A percentile compares a stretch with the other conserved stretches of the same genome.
Evolutionary conservation across 768 basidiomycete species (phyloP).

Genomic region (Roridomyces roridus): DNA sequence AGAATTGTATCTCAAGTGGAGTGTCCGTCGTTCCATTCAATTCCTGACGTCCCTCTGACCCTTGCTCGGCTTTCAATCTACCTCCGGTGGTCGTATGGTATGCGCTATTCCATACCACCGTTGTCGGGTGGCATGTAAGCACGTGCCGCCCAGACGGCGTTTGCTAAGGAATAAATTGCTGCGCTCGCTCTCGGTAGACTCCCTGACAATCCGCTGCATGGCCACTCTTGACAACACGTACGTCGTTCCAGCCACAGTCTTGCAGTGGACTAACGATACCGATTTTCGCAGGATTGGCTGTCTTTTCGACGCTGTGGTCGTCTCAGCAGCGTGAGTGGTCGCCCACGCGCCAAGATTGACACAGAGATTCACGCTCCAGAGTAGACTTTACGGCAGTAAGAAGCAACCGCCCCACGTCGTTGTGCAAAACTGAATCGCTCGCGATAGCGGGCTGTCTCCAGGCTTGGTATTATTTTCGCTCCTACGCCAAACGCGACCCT

Average conservation of each 20-base stretch:
- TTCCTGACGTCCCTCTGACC: no score
- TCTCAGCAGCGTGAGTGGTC: slow-evolving; percentile 7
- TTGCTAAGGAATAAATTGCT: no score
- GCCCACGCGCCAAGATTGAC: background rate
- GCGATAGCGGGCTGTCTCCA: slow-evolving; percentile 3
- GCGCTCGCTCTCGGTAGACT: no score
- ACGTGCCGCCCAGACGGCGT: no score
- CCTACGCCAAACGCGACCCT: background rate
- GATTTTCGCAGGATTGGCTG: background rate
- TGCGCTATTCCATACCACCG: no score
- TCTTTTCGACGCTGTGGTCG: slow-evolving; percentile 3
- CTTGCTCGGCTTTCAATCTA: no score
- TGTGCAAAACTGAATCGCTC: background rate
- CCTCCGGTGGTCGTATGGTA: no score
- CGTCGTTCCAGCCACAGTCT: background rate
- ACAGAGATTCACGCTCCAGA: background rate
- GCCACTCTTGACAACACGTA: slow-evolving; percentile 12
- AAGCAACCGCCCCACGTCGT: no score
- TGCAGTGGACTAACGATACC: background rate
- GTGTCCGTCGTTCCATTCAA: no score
- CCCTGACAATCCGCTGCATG: background rate
- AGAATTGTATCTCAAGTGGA: no score
- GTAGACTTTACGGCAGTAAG: background rate
- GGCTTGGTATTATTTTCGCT: slow-evolving; percentile 11
- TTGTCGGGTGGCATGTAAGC: no score